A percentile compares a stretch with the other conserved stretches of the same genome.
These are phyloP conservation scores for Penicillium malachiteum DNA, from an alignment of 495 filamentous ascomycete species.

Conservation along the genomic window DNA sequence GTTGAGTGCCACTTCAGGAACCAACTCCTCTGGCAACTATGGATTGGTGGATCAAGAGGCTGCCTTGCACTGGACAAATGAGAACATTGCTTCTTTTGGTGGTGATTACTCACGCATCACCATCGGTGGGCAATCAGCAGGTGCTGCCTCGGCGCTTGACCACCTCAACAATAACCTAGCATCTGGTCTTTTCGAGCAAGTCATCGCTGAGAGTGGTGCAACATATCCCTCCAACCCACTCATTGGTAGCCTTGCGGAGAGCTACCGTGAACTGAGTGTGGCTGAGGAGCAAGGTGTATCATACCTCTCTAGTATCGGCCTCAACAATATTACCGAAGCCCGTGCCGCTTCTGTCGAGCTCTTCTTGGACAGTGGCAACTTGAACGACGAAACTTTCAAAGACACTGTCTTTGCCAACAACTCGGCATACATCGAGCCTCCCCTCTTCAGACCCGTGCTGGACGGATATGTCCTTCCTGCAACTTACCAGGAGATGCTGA, in stretches of 20 bases:
- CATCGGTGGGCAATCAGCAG: not conserved
- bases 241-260: not conserved
- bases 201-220: not conserved
- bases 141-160: not conserved
- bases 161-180: not conserved
- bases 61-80: not conserved
- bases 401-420: not conserved
- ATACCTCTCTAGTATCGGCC: not conserved
- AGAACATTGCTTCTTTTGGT: slow-evolving; percentile 4
- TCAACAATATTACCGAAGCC: not conserved
- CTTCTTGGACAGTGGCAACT: not conserved
- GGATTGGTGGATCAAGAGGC: not conserved
- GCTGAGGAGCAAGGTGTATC: not conserved
- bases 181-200: not conserved
- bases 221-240: not conserved
- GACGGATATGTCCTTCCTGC: not conserved
- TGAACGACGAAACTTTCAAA: not conserved
- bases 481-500: not conserved
- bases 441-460: not conserved
- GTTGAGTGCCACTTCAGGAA: not conserved
- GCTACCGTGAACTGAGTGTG: not conserved
- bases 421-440: not conserved
- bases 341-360: not conserved
- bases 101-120: not conserved
- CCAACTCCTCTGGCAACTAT: not conserved